Conservation (phyloP, 2,329 filamentous ascomycete species). For the Microdochium paspali region DNA sequence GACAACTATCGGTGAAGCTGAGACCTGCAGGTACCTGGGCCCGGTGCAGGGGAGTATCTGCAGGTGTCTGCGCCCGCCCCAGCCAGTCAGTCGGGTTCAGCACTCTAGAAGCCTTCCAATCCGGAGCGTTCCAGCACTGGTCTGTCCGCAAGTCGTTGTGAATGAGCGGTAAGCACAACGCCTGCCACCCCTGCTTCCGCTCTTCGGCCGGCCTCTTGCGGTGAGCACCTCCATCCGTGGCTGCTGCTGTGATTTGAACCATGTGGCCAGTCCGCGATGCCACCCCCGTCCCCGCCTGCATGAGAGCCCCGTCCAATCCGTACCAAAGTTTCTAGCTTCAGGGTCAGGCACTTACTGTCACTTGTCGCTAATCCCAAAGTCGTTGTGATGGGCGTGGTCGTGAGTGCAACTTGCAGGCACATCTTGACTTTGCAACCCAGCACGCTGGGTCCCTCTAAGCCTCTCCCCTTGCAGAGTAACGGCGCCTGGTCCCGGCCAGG, state of each 20-base stretch:
- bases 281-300: neutral
- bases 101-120: neutral
- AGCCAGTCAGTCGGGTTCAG: no score
- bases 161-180: neutral
- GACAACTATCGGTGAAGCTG: constrained; percentile 25
- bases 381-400: no score
- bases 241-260: neutral
- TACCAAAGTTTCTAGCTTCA: neutral
- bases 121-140: neutral
- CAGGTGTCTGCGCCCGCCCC: no score
- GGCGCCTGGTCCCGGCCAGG: neutral
- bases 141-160: neutral
- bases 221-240: neutral
- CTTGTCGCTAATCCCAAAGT: no score
- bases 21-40: constrained; percentile 10
- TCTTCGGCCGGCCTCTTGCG: constrained; percentile 1
- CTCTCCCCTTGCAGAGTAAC: neutral
- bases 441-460: no score
- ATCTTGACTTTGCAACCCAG: no score
- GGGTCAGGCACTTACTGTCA: neutral
- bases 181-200: neutral
- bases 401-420: no score
- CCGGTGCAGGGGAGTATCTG: neutral
- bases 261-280: neutral
- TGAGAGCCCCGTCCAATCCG: neutral